Evolutionary conservation across 371 early-diverging fungal genomes (phyloP).

Genomic region (Smittium culicis): DNA sequence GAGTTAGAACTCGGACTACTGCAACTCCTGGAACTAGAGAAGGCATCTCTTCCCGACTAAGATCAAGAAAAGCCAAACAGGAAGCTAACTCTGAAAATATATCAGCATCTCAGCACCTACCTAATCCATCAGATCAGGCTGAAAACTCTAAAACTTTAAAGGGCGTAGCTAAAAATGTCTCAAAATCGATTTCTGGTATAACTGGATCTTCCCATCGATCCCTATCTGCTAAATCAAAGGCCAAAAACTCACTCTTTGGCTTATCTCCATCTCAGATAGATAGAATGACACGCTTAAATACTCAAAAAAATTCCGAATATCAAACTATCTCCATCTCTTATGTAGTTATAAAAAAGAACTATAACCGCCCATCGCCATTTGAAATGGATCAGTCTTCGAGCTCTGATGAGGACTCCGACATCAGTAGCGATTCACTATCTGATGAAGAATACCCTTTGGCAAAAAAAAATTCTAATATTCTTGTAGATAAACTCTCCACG

Average conservation of each 20-base stretch:
- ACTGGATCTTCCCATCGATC: not conserved
- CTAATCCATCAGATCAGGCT: not conserved
- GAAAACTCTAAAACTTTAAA: not conserved
- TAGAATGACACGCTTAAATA: conserved; percentile 9
- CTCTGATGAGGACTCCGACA: not conserved
- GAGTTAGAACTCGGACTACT: not conserved
- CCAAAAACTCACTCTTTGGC: not conserved
- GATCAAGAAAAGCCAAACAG: not conserved
- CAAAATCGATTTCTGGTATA: not conserved
- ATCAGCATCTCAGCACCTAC: not conserved
- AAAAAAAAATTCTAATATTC: too few relatives aligned
- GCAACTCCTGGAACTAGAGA: not conserved
- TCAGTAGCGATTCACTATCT: not conserved
- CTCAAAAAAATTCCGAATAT: conserved; percentile 6
- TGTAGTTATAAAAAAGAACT: conserved; percentile 9
- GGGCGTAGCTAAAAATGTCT: not conserved
- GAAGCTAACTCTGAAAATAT: not conserved
- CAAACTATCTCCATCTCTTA: not conserved
- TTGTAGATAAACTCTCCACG: too few relatives aligned
- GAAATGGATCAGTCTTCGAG: not conserved
- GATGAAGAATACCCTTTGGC: not conserved
- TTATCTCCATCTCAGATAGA: conserved; percentile 7
- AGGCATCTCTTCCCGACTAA: not conserved
- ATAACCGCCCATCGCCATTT: not conserved
- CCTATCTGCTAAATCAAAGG: not conserved